Evolutionary conservation across 768 basidiomycete genomes (phyloP), one percentile per base, ranked within the genome.

Genomic region (Pleurotus platypus): DNA sequence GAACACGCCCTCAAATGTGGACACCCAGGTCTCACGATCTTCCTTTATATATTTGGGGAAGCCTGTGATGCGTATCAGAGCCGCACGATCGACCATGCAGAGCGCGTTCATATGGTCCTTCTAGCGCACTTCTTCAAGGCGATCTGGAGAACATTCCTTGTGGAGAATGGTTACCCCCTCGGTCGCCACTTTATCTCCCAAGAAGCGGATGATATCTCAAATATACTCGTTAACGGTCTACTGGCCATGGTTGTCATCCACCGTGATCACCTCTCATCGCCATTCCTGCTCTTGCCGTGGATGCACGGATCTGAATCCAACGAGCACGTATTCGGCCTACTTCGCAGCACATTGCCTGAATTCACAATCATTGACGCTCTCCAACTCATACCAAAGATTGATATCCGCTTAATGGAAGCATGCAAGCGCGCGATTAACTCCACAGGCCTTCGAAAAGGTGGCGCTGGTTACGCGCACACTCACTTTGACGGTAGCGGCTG

Each of bases 31-130:
- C 38, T 60, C 2, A 63, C 67, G 20, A 58, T 71, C 5, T 78
- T 72, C 59, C 69, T 77, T 0, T 79, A 76, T 51, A 62, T 78
- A 9, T 68, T 68, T 57, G 72, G 73, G 8, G 71, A 76, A 56
- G 59, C 73, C 0, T 57, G 69, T 20, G 73, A 77, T 56, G 70
- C 71, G 2, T 74, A 67, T 46, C 75, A 77, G 59, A 75, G 68
- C 49, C 66, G 70, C 1, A 38, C 22, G 4, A 62, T 74, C 2
- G 0, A 58, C 1, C 67, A 68, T 56, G 1, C 20, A 5, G 64
- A 66, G n/a, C 63, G 71, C 1, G 49, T 73, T 15, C 57, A 69
- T 37, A 60, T 76, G 49, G 66, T 67, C 9, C 60, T 75, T 0
- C 69, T 68, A 18, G 63, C 68, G 0, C 54, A 49, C 6, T 74